Evolutionary conservation across 164 flowering plant species (phyloP).

Genomic region (Chloranthus sessilifolius): DNA sequence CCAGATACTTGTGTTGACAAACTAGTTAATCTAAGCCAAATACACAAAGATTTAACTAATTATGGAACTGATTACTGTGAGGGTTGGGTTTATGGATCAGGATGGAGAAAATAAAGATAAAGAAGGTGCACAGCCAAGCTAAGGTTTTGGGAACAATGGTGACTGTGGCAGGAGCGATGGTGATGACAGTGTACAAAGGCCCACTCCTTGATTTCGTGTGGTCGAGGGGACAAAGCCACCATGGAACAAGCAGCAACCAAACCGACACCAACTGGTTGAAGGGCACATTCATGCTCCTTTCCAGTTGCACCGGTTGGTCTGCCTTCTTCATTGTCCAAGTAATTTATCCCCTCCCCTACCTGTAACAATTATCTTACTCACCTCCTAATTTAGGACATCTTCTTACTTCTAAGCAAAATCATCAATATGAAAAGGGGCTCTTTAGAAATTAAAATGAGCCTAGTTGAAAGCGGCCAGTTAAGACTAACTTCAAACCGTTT

Average conservation of each 20-base stretch:
- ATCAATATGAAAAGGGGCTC: too few species aligned
- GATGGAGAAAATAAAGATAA: slow-evolving; percentile 65
- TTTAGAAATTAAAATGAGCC: too few species aligned
- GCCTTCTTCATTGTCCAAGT: slow-evolving; percentile 82
- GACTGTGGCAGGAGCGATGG: slow-evolving; percentile 70
- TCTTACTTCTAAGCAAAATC: too few species aligned
- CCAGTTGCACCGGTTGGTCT: slow-evolving; percentile 57
- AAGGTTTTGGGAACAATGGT: slow-evolving; percentile 74
- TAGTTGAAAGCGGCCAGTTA: too few species aligned
- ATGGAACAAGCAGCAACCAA: slow-evolving; percentile 3
- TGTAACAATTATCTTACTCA: too few species aligned
- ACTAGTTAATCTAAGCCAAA: neutral
- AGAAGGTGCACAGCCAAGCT: slow-evolving; percentile 49
- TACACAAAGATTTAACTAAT: too few species aligned
- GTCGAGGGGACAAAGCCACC: slow-evolving; percentile 18
- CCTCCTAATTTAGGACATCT: too few species aligned
- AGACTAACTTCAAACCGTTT: too few species aligned
- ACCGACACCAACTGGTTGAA: slow-evolving; percentile 34
- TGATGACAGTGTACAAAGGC: slow-evolving; percentile 93
- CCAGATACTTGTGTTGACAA: neutral
- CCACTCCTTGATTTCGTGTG: slow-evolving; percentile 45
- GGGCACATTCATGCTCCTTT: slow-evolving; percentile 66
- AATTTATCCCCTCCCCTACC: too few species aligned
- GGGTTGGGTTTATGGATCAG: slow-evolving; percentile 32
- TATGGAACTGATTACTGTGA: too few species aligned